Conservation (phyloP, 169 alveolate genomes). For the Plasmodium reichenowi region DNA sequence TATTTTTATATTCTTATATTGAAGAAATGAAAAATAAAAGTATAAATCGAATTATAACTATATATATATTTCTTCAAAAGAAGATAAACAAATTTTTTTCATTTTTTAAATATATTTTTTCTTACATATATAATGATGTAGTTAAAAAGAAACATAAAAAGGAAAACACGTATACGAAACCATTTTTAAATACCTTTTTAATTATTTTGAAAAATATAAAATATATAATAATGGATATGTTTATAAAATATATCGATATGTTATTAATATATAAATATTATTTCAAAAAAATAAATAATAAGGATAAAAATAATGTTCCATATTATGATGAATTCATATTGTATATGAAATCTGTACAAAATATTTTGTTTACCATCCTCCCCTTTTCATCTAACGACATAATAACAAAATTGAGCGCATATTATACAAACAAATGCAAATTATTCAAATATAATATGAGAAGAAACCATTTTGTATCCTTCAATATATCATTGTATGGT, state of each 20-base stretch:
- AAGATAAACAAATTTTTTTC: slow-evolving; percentile 44
- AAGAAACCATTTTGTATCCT: slow-evolving; percentile 1
- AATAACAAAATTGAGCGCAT: slow-evolving; percentile 24
- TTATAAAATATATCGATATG: slow-evolving; percentile 39
- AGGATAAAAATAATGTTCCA: background rate
- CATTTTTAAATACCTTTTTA: background rate
- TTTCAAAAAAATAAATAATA: background rate
- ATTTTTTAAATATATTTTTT: slow-evolving; percentile 45
- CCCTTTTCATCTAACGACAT: slow-evolving; percentile 25
- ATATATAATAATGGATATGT: slow-evolving; percentile 48
- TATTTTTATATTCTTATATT: slow-evolving; percentile 16
- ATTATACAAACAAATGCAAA: background rate
- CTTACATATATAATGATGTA: slow-evolving; percentile 44
- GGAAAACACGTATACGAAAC: background rate
- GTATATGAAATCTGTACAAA: slow-evolving; percentile 55
- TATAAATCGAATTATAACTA: slow-evolving; percentile 42
- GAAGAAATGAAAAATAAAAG: slow-evolving; percentile 30
- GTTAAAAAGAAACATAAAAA: background rate
- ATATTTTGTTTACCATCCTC: slow-evolving; percentile 23
- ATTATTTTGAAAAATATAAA: slow-evolving; percentile 30
- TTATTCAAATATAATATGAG: slow-evolving; percentile 2
- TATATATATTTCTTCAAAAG: slow-evolving; percentile 48
- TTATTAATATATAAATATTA: slow-evolving; percentile 40
- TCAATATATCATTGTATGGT: slow-evolving; percentile 10
- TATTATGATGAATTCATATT: slow-evolving; percentile 29